Evolutionary conservation across 805 yeast species (phyloP).

Genomic region (Scheffersomyces ergatensis): DNA sequence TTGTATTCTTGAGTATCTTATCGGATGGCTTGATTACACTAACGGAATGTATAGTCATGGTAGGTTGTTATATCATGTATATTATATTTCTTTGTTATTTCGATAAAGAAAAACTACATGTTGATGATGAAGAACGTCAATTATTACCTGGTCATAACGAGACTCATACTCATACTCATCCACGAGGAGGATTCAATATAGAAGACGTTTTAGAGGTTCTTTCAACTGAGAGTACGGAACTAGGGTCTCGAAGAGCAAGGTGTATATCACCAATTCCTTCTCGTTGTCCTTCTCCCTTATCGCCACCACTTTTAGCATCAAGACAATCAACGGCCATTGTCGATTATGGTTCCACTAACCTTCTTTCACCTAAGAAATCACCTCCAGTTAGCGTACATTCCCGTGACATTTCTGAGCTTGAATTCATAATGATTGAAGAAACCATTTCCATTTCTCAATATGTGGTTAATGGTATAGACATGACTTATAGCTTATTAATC

Average conservation of each 20-base stretch:
- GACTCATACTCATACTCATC: conserved; percentile 1
- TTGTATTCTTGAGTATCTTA: conserved; percentile 24
- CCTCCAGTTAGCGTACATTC: background rate
- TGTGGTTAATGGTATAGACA: conserved; percentile 3
- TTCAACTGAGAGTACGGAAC: conserved; percentile 7
- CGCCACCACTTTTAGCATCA: too few relatives aligned
- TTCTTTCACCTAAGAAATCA: background rate
- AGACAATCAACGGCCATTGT: too few relatives aligned
- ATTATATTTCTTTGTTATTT: conserved; percentile 18
- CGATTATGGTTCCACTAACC: too few relatives aligned
- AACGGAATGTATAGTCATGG: conserved; percentile 27
- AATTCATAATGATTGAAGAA: conserved; percentile 1
- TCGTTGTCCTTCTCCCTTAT: background rate
- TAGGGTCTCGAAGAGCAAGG: background rate
- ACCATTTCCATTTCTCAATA: background rate
- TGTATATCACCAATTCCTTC: background rate
- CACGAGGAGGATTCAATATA: conserved; percentile 12
- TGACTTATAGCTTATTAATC: conserved; percentile 2
- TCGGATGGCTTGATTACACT: conserved; percentile 33
- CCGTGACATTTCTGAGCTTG: conserved; percentile 1
- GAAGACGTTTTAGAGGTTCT: conserved; percentile 21
- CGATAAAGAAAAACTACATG: conserved; percentile 12
- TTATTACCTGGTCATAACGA: conserved; percentile 2
- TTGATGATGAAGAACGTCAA: conserved; percentile 6
- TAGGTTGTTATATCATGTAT: conserved; percentile 19